Base-by-base conservation (phyloP, 345 rosid species). In the Euphorbia peplus region DNA sequence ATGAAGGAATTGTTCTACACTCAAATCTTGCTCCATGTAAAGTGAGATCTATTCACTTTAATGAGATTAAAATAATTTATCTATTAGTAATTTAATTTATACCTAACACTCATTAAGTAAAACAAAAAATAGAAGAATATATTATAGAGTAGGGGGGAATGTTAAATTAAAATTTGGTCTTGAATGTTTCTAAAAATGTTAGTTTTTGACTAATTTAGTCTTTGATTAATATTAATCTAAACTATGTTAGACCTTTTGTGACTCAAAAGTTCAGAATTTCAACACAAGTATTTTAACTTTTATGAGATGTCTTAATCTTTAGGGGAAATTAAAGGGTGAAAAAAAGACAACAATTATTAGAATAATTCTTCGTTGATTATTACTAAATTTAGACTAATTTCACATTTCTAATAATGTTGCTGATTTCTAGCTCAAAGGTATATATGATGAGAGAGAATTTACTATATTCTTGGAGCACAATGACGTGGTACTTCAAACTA, bases 331-430 rank as follows among this genome's bases (percentile, higher is more conserved):
- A n/a, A n/a, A n/a, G 15, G 21, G 32, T n/a, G n/a, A n/a, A n/a
- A 48, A 47, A 24, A 6, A 21, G 25, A 69, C 30, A 62, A 5
- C 5, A 14, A 5, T 5, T 7, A 56, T 55, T n/a, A 19, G 11
- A 26, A 57, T 11, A 13, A 46, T 55, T 57, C 63, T 63, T 54
- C 75, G 52, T 70, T 63, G 65, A 60, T 32, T 14, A 19, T 29
- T 1, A 12, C 39, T 51, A 8, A 0, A 32, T 69, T 7, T n/a
- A 0, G 51, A 39, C 12, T 22, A 19, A 11, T 48, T 62, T 61
- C 67, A 37, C 67, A 60, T 67, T 16, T 5, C 7, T 13, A 47
- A 29, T 13, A 47, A 29, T 21, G 5, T 50, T 18, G 19, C 42
- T 44, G 12, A n/a, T 26, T 21, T 4, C 60, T 57, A 48, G 44